These are phyloP conservation scores for Aquilaria malaccensis DNA, from an alignment of 345 rosid species.

Conservation along the genomic window DNA sequence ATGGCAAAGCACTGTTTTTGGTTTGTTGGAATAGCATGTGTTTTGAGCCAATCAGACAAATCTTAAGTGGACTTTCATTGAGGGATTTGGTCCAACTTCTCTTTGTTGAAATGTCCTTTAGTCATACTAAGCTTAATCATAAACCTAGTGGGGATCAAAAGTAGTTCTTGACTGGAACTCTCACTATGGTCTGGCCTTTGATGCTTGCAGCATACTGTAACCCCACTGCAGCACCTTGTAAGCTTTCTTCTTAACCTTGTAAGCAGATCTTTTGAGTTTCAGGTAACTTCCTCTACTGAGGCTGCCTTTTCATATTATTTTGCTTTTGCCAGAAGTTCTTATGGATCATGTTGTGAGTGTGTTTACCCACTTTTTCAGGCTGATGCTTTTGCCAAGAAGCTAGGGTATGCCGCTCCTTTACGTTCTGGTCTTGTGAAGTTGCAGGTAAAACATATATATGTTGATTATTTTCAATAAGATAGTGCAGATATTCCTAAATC, in stretches of 20 bases:
- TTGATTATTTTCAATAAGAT: not conserved
- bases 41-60: not conserved
- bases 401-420: conserved; percentile 72
- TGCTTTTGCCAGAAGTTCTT: too few relatives aligned
- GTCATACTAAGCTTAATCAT: too few relatives aligned
- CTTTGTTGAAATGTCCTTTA: too few relatives aligned
- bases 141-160: too few relatives aligned
- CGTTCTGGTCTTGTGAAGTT: conserved; percentile 93
- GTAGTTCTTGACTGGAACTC: not conserved
- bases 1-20: not conserved
- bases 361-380: conserved; percentile 40
- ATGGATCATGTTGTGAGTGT: not conserved
- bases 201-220: conserved; percentile 76
- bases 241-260: conserved; percentile 88
- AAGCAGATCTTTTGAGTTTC: conserved; percentile 97
- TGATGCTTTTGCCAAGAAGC: conserved; percentile 94
- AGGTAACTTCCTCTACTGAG: conserved; percentile 37
- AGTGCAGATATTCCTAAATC: too few relatives aligned
- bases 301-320: conserved; percentile 1
- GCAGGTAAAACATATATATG: conserved; percentile 48
- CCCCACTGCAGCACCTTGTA: conserved; percentile 86
- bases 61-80: not conserved
- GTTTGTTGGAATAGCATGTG: not conserved
- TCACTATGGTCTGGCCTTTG: conserved; percentile 11
- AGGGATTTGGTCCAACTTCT: not conserved